A percentile compares a stretch with the other conserved stretches of the same genome.
phyloP scores from a whole-genome alignment of 2,329 filamentous ascomycete genomes.

The Tolypocladium ophioglossoides region DNA sequence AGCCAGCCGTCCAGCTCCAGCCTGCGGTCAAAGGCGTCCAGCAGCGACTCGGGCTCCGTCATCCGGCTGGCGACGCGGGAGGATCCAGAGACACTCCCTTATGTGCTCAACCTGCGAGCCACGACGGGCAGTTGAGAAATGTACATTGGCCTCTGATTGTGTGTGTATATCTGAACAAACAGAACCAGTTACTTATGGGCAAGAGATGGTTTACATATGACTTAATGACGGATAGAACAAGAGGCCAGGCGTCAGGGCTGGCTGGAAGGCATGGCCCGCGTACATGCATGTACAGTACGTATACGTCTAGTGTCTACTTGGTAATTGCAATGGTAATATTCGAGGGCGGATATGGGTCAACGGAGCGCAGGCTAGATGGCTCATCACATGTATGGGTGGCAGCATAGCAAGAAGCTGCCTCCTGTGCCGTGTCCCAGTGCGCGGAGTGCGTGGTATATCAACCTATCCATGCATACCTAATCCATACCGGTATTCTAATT shows the following conservation, averaged over 20 bases:
- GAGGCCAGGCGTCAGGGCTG: background rate
- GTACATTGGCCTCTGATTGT: background rate
- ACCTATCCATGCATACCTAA: background rate
- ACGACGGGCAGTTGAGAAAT: slow-evolving; percentile 16
- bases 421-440: background rate
- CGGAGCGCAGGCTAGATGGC: background rate
- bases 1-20: slow-evolving; percentile 29
- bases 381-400: background rate
- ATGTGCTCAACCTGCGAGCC: slow-evolving; percentile 24
- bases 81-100: slow-evolving; percentile 21
- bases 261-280: background rate
- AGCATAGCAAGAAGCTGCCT: background rate
- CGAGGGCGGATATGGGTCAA: background rate
- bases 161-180: background rate
- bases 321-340: background rate
- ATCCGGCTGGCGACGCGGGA: slow-evolving; percentile 34
- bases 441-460: too few species aligned
- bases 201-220: background rate
- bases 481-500: background rate
- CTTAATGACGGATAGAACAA: background rate
- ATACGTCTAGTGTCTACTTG: background rate
- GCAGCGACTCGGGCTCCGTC: slow-evolving; percentile 29
- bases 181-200: background rate
- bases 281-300: background rate
- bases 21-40: slow-evolving; percentile 25